Evolutionary conservation across 768 basidiomycete species (phyloP), one percentile per base, ranked within the genome.

Genomic region (Krasilnikovozyma curviuscula): DNA sequence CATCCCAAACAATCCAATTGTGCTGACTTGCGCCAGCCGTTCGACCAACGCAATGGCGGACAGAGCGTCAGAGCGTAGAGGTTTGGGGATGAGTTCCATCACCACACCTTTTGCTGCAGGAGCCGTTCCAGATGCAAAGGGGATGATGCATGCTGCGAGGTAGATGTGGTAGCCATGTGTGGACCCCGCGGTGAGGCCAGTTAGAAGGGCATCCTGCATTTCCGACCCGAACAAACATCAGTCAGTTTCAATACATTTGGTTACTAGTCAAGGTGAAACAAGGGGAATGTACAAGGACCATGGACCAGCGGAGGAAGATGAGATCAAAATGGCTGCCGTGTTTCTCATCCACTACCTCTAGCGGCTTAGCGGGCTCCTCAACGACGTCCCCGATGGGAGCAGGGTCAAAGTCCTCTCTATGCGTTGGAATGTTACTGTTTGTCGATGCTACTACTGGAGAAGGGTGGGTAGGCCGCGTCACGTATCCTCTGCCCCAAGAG

Each of bases 31-130:
- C n/a, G n/a, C n/a, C n/a, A n/a, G n/a, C n/a, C n/a, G n/a, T 44
- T 65, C 63, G 21, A 60, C 46, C 28, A 65, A 37, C 1, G 62
- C 57, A 38, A 65, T 60, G 1, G 56, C 63, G 13, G 55, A 46
- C 21, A 65, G 46, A 2, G 63, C 62, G 43, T 63, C 63, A 1
- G 58, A 50, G 16, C 58, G 47, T 32, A 62, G 50, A 2, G 56
- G 48, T 3, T 46, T 24, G 14, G 48, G 42, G 5, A 64, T 61
- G 40, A 65, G 57, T 40, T 65, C 64, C 37, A 65, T 50, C 10
- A 59, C 54, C 27, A 63, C 63, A 8, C 64, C 64, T 41, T 63
- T 64, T 9, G 53, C 46, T 0, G 64, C 63, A 3, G 62, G 54
- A 0, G 62, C 64, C 0, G 63, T 63, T 0, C 61, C 64, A 14